These are phyloP conservation scores for Colletotrichum gloeosporioides DNA, from an alignment of 2,329 filamentous ascomycete genomes.

Conservation along the genomic window DNA sequence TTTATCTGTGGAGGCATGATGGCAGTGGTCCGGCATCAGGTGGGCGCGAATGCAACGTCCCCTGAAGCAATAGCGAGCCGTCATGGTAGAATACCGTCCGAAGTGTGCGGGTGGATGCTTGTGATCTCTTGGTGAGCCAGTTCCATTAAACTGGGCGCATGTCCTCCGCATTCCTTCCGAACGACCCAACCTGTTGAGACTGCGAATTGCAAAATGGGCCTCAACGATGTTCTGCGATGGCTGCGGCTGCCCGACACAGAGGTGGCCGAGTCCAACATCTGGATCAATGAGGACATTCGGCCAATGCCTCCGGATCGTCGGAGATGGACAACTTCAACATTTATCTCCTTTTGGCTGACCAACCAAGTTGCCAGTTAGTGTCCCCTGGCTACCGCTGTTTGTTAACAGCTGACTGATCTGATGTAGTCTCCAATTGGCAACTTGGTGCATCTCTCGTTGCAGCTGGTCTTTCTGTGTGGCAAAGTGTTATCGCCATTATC, in stretches of 20 bases:
- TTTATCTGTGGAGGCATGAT: background rate
- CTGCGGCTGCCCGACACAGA: conserved; percentile 13
- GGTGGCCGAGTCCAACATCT: conserved; percentile 14
- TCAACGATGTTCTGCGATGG: background rate
- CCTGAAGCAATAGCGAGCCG: background rate
- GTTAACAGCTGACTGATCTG: background rate
- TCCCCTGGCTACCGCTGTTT: rapidly evolving
- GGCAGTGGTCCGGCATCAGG: background rate
- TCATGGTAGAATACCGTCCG: background rate
- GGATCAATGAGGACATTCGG: conserved; percentile 23
- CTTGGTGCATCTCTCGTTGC: conserved; percentile 10
- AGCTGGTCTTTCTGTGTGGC: conserved; percentile 12
- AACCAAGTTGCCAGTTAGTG: conserved; percentile 13
- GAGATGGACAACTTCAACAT: conserved; percentile 15
- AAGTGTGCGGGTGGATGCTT: background rate
- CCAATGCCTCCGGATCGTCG: conserved; percentile 17
- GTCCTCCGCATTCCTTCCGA: background rate
- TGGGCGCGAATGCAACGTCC: background rate
- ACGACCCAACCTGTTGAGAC: background rate
- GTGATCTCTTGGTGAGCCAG: background rate
- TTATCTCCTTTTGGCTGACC: conserved; percentile 22
- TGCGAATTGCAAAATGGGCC: background rate
- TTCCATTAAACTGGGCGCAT: background rate
- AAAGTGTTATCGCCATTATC: conserved; percentile 12
- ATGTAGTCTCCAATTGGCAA: conserved; percentile 14